A percentile compares a stretch with the other conserved stretches of the same genome.
These are phyloP conservation scores for Brachypodium distachyon DNA, from an alignment of 202 grass and related monocot species.

Conservation along the genomic window DNA sequence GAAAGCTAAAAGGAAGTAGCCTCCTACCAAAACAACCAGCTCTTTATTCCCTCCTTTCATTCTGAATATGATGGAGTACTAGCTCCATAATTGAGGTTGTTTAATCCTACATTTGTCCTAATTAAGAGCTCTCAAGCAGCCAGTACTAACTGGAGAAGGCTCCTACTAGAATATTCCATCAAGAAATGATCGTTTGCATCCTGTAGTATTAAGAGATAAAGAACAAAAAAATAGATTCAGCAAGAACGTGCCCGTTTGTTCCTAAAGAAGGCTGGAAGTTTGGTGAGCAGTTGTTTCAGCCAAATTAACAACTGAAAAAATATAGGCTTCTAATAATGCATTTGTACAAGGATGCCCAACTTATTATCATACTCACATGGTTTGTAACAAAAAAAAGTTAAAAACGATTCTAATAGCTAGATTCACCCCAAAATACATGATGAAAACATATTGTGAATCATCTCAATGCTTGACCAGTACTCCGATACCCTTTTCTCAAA, in stretches of 20 bases:
- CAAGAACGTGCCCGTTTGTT: not conserved
- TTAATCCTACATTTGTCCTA: not conserved
- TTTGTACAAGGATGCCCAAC: not conserved
- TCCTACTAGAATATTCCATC: conserved; percentile 9
- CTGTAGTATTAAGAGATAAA: not conserved
- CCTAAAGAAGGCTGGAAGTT: not conserved
- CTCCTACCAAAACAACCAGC: not conserved
- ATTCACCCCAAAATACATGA: too few species aligned
- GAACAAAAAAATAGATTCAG: not conserved
- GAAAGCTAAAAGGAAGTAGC: conserved; percentile 1
- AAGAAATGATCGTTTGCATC: not conserved
- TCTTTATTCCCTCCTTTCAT: not conserved
- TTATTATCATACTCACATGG: not conserved
- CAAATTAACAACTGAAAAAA: not conserved
- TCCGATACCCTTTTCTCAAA: too few species aligned
- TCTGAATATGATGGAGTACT: conserved; percentile 3
- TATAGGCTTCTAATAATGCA: not conserved
- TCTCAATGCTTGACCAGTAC: too few species aligned
- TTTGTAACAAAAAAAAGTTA: too few species aligned
- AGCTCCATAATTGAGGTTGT: conserved; percentile 24
- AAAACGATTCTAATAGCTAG: too few species aligned
- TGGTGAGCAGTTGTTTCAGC: not conserved
- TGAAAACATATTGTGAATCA: too few species aligned
- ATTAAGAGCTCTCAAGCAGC: not conserved
- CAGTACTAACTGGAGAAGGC: conserved; percentile 29